Evolutionary conservation across 805 yeast species (phyloP), one percentile per base, ranked within the genome.

Genomic region (Candida tibetensis): DNA sequence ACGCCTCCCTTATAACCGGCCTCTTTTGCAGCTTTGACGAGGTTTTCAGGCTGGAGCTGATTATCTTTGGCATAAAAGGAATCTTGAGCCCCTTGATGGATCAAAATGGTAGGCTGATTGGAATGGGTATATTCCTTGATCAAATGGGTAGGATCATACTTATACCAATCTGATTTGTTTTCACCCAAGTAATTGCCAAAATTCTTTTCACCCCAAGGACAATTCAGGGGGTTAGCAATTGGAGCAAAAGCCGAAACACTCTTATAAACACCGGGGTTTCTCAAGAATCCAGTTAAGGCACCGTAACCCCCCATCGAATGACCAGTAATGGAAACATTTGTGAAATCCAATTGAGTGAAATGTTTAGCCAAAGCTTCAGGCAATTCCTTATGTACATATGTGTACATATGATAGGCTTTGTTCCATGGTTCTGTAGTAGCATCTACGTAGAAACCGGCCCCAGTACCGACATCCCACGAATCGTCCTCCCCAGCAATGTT

Each of bases 251-350:
- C 97, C 41, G 87, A 77, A 29, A 85, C 90, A 1, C 93, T 80
- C 57, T 77, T 77, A 69, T 84, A 91, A 51, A 69, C 70, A 1
- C 80, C 82, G 1, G 90, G 86, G 58, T 84, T 79, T 45, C 72
- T 76, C 42, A 91, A 64, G 48, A 71, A 76, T 12, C 77, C 74
- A 43, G 83, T 66, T 43, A 91, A 63, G 0, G 99, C 95, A 40
- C 98, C 99, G 58, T 77, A 87, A 1, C 99, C 99, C 35, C 99
- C 99, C 98, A 93, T 93, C 1, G 99, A 93, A 61, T 93, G 98
- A 30, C 99, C 99, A n/a, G 93, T 80, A 47, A 91, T 78, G 15
- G 91, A 76, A 36, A 81, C 73, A 28, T 76, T 81, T 28, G 64
- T 58, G 45, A 82, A 80, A 60, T 91, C 88, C 43, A 91, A 66